A percentile compares a stretch with the other conserved stretches of the same genome.
These are phyloP conservation scores for Boehmeria nivea DNA, from an alignment of 306 rosid genomes.

Conservation along the genomic window DNA sequence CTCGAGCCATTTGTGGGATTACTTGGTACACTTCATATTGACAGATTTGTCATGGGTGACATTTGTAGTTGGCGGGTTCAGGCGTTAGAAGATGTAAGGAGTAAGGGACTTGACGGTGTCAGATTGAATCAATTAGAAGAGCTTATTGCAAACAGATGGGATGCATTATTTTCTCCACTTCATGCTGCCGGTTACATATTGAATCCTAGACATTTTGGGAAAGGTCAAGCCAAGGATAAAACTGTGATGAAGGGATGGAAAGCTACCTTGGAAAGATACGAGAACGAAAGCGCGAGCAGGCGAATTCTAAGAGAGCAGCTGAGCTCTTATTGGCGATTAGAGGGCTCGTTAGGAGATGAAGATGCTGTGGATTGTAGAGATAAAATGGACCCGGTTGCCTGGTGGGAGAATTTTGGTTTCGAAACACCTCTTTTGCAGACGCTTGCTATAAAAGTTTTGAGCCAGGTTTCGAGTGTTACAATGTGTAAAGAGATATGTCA, in stretches of 20 bases:
- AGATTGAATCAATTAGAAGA: conserved; percentile 38
- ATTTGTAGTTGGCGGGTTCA: conserved; percentile 45
- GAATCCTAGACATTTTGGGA: conserved; percentile 47
- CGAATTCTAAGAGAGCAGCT: conserved; percentile 51
- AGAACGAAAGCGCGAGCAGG: conserved; percentile 32
- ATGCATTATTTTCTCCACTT: conserved; percentile 47
- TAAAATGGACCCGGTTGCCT: conserved; percentile 49
- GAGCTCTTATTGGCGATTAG: conserved; percentile 44
- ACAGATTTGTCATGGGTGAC: conserved; percentile 46
- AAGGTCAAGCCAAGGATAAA: conserved; percentile 50
- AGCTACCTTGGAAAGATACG: conserved; percentile 40
- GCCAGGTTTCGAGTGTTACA: conserved; percentile 49
- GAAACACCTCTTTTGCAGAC: conserved; percentile 44
- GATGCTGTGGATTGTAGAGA: conserved; percentile 39
- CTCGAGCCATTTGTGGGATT: conserved; percentile 42
- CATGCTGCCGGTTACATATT: conserved; percentile 52
- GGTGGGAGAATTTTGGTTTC: conserved; percentile 61
- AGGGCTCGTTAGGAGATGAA: conserved; percentile 47
- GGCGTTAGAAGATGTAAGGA: conserved; percentile 36
- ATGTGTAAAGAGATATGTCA: conserved; percentile 45
- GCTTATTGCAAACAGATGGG: conserved; percentile 50
- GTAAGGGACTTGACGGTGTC: conserved; percentile 27
- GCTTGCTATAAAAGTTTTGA: conserved; percentile 46
- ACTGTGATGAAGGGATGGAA: conserved; percentile 57
- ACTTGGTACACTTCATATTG: conserved; percentile 26